A percentile compares a stretch with the other conserved stretches of the same genome.
These are phyloP conservation scores for Dalbergia cultrata DNA, from an alignment of 306 rosid genomes.

Conservation along the genomic window DNA sequence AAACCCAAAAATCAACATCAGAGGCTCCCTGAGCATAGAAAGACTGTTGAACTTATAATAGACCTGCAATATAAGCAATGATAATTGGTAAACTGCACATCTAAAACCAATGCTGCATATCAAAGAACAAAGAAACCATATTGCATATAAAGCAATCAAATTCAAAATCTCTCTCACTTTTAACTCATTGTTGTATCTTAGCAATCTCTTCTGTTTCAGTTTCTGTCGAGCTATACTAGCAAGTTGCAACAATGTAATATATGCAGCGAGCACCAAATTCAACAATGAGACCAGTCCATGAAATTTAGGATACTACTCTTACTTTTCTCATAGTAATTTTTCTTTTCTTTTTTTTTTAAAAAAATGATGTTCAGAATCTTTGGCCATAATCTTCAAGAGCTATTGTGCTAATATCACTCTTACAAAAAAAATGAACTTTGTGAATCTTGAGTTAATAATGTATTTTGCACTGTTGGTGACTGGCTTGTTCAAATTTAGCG, in stretches of 20 bases:
- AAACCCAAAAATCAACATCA: slow-evolving; percentile 91
- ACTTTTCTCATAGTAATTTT: background rate
- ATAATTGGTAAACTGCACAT: slow-evolving; percentile 24
- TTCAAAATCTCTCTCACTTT: background rate
- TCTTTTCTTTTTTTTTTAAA: background rate
- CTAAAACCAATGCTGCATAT: slow-evolving; percentile 8
- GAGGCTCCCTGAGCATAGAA: slow-evolving; percentile 89
- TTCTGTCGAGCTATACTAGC: slow-evolving; percentile 15
- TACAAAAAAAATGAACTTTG: background rate
- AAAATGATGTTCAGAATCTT: background rate
- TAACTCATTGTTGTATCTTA: slow-evolving; percentile 4
- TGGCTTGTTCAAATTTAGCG: slow-evolving; percentile 18
- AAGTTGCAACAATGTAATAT: slow-evolving; percentile 1
- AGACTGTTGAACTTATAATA: slow-evolving; percentile 89
- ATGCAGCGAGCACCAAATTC: slow-evolving; percentile 13
- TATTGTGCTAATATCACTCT: background rate
- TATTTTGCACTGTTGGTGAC: slow-evolving; percentile 3
- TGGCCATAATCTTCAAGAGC: slow-evolving; percentile 11
- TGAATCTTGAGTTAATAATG: slow-evolving; percentile 14
- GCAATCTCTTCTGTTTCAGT: slow-evolving; percentile 16
- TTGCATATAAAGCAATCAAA: slow-evolving; percentile 2
- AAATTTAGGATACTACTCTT: slow-evolving; percentile 36
- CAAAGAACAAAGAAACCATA: slow-evolving; percentile 22
- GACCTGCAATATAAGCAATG: slow-evolving; percentile 68
- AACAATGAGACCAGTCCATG: slow-evolving; percentile 32